A percentile compares a stretch with the other conserved stretches of the same genome.
These are phyloP conservation scores for Uronychia binucleata DNA, from an alignment of 73 alveolate species.

Conservation along the genomic window DNA sequence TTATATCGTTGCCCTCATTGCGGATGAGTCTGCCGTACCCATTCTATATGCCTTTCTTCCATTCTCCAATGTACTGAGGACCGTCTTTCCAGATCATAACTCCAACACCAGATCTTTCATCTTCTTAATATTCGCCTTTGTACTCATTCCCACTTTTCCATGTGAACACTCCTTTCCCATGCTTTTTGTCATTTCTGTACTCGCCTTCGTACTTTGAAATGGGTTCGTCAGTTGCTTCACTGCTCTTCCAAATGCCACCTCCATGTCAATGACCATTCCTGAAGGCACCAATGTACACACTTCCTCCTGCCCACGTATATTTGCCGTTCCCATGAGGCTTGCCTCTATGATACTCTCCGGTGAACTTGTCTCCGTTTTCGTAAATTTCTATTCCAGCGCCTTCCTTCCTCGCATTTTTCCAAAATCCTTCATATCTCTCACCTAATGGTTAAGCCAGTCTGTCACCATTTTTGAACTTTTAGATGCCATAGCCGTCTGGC, in stretches of 20 bases:
- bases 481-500: conserved; percentile 23
- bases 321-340: conserved; percentile 41
- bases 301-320: conserved; percentile 40
- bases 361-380: conserved; percentile 43
- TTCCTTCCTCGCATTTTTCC: conserved; percentile 40
- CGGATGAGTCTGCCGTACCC: conserved; percentile 17
- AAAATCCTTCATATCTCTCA: conserved; percentile 76
- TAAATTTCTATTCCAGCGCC: conserved; percentile 69
- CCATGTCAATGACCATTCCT: conserved; percentile 48
- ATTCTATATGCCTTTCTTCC: conserved; percentile 39
- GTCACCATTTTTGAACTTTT: background rate
- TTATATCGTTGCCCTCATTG: conserved; percentile 4
- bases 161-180: conserved; percentile 51
- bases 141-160: conserved; percentile 31
- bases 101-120: conserved; percentile 22
- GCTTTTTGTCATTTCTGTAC: conserved; percentile 38
- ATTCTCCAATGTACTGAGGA: conserved; percentile 8
- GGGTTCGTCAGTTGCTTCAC: background rate
- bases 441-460: background rate
- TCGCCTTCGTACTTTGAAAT: conserved; percentile 50
- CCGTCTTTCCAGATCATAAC: conserved; percentile 18
- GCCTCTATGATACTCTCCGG: conserved; percentile 42
- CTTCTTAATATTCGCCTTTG: conserved; percentile 16
- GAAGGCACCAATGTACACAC: conserved; percentile 32
- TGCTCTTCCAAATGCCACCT: conserved; percentile 34